A percentile compares a stretch with the other conserved stretches of the same genome.
phyloP scores from a whole-genome alignment of 192 early-diverging fungal species.

The Entomortierella chlamydospora region DNA sequence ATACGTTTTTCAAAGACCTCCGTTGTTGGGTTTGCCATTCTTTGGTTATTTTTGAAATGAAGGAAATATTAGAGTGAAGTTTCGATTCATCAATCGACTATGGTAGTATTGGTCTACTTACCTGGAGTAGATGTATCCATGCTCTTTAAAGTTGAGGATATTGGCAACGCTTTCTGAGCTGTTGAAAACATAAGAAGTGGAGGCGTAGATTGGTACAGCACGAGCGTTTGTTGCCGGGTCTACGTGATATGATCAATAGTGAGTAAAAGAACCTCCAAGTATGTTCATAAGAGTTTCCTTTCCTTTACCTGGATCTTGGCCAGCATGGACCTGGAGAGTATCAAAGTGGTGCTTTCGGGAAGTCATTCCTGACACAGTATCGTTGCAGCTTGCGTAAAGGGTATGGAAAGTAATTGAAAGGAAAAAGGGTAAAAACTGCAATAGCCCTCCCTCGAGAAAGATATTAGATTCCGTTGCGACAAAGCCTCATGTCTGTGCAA shows the following conservation, averaged over 20 bases:
- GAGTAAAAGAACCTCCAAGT: background rate
- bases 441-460: too few relatives aligned
- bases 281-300: background rate
- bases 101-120: constrained; percentile 14
- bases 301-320: constrained; percentile 60
- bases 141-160: constrained; percentile 77
- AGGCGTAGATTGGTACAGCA: constrained; percentile 93
- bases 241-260: background rate
- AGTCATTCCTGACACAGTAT: background rate
- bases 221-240: constrained; percentile 79
- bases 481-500: too few relatives aligned
- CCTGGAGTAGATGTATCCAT: constrained; percentile 91
- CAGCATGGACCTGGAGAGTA: constrained; percentile 93
- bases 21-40: constrained; percentile 80
- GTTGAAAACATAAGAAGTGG: constrained; percentile 88
- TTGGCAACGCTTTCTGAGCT: constrained; percentile 82
- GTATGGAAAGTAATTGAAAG: too few relatives aligned
- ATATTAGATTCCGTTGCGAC: too few relatives aligned
- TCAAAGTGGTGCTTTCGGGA: constrained; percentile 72
- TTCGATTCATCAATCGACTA: background rate
- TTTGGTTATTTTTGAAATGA: background rate
- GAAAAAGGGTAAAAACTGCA: too few relatives aligned
- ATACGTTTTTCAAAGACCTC: constrained; percentile 94
- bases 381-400: too few relatives aligned
- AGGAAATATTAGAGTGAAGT: background rate